Evolutionary conservation across 2,329 filamentous ascomycete genomes (phyloP), one percentile per base, ranked within the genome.

Genomic region (Aureobasidium vineae): DNA sequence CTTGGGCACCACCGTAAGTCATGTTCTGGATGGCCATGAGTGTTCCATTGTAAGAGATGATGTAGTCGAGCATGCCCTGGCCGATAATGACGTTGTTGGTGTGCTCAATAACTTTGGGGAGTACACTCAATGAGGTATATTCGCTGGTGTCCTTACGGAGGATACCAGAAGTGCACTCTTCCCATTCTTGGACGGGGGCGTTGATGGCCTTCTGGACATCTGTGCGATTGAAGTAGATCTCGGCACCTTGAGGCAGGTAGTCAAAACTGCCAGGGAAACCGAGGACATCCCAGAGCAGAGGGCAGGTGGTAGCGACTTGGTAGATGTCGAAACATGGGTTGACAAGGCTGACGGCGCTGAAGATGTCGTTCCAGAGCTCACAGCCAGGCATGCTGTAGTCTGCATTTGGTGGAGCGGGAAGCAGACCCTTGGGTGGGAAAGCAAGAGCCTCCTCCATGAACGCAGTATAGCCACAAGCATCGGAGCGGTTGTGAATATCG

Each of bases 261-360:
- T 77, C 75, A 65, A 86, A 80, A 2, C 83, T 82, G n/a, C 88
- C 87, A 0, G 89, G 87, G 76, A 89, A 88, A 19, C 86, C 86
- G 2, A 93, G 80, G 0, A 89, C 85, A 67, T 92, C 87, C 83
- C 86, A 91, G 1, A 85, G 79, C 2, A 87, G 70, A 0, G 91
- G 91, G 74, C 91, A 95, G 15, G 87, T 89, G 4, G 86, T 87
- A 2, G 85, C 85, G 16, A 94, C 84, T 60, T 90, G 85, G 77
- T 94, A 95, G 13, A 90, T 79, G 74, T 92, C 86, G 77, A 90
- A 96, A 79, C 91, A 95, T 0, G 91, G 91, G 77, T 95, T 95
- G 40, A 85, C 76, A 1, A 79, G 73, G 5, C 80, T 69, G 8
- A 83, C 83, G 36, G 86, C 88, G 0, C 80, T 47, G 71, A 79